Conservation (phyloP, 202 grass and related monocot species). For the Saccharum hybrid region DNA sequence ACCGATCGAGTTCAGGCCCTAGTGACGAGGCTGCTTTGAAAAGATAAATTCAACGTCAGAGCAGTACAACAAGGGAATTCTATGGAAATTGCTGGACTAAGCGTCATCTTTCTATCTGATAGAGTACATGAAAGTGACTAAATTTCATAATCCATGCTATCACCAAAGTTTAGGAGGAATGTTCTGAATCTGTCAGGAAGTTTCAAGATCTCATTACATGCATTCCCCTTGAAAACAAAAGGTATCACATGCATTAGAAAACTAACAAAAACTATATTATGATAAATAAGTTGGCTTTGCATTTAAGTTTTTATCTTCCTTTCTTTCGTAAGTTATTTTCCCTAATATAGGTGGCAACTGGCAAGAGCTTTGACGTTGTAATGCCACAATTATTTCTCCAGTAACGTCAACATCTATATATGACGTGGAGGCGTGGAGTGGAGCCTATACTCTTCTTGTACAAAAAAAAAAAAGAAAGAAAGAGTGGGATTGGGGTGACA, state of each 20-base stretch:
- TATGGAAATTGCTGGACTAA: constrained; percentile 23
- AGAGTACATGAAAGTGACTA: not conserved
- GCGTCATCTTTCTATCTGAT: not conserved
- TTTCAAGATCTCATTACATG: constrained; percentile 24
- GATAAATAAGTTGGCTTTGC: constrained; percentile 11
- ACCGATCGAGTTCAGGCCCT: not conserved
- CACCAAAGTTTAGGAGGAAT: not conserved
- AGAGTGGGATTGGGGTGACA: not conserved
- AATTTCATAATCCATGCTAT: not conserved
- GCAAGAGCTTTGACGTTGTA: constrained; percentile 16
- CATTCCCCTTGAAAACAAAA: not conserved
- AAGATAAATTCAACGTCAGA: not conserved
- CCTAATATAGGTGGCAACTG: not conserved
- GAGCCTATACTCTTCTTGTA: not conserved
- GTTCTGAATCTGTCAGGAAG: not conserved
- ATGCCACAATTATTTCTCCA: constrained; percentile 5
- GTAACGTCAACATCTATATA: not conserved
- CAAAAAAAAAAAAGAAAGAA: not conserved
- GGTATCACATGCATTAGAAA: not conserved
- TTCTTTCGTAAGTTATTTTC: not conserved
- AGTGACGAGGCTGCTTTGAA: not conserved
- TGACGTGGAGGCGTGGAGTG: not conserved
- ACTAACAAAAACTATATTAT: constrained; percentile 12
- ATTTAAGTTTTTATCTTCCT: not conserved
- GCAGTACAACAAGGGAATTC: not conserved